A percentile compares a stretch with the other conserved stretches of the same genome.
These are phyloP conservation scores for Omphalea diandra DNA, from an alignment of 441 rosid species.

Conservation along the genomic window DNA sequence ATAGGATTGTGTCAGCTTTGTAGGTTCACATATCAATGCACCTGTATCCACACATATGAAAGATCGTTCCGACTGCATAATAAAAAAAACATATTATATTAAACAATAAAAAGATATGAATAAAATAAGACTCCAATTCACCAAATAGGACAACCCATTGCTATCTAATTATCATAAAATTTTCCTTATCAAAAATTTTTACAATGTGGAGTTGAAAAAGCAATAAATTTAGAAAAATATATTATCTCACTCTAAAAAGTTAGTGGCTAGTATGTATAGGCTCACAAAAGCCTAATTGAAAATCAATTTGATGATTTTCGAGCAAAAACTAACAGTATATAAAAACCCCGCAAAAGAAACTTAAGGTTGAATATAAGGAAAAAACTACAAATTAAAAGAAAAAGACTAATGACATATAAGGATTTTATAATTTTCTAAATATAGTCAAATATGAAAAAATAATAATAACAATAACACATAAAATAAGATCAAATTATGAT, in stretches of 20 bases:
- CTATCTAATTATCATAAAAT: background rate
- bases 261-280: background rate
- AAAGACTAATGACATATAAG: background rate
- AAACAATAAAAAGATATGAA: background rate
- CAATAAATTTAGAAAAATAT: background rate
- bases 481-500: too few species aligned
- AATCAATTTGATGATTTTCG: background rate
- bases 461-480: too few species aligned
- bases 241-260: background rate
- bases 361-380: background rate
- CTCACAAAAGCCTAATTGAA: background rate
- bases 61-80: constrained; percentile 80
- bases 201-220: background rate
- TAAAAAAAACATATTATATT: background rate
- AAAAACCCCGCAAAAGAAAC: background rate
- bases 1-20: constrained; percentile 60
- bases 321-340: background rate
- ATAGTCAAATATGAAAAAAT: too few species aligned
- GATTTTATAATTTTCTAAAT: too few species aligned
- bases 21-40: constrained; percentile 66
- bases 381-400: too few species aligned
- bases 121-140: background rate
- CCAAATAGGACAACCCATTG: background rate
- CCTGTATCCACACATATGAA: constrained; percentile 94
- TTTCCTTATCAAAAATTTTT: background rate